These are phyloP conservation scores for Leishmania tropica DNA, from an alignment of 208 protist genomes.

Conservation along the genomic window DNA sequence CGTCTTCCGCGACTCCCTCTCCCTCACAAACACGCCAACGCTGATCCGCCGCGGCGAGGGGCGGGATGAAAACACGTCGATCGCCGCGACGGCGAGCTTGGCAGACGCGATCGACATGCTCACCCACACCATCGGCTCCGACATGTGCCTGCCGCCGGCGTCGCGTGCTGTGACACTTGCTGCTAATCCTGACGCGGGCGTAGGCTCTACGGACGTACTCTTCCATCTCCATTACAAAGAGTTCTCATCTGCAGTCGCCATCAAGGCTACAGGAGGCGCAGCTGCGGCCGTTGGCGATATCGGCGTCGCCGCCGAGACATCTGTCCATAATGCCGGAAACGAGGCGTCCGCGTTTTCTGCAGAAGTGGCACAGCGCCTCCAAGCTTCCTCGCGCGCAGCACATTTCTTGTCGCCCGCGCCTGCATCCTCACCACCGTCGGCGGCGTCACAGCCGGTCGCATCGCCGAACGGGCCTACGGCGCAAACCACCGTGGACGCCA, in stretches of 20 bases:
- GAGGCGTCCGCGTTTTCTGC: not conserved
- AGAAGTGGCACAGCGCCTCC: not conserved
- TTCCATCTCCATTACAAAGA: not conserved
- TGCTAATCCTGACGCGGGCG: not conserved
- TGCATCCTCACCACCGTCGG: not conserved
- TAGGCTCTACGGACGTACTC: not conserved
- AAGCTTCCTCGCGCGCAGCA: not conserved
- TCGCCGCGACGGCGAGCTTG: conserved; percentile 5
- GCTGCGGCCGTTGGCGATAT: too few relatives aligned
- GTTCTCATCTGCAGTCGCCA: not conserved
- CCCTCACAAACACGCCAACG: conserved; percentile 27
- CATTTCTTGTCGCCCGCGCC: not conserved
- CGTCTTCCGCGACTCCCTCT: conserved; percentile 24
- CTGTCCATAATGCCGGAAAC: too few relatives aligned
- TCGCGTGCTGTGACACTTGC: not conserved
- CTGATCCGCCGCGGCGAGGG: conserved; percentile 13
- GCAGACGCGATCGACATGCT: conserved; percentile 14
- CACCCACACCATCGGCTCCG: conserved; percentile 11
- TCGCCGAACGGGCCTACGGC: not conserved
- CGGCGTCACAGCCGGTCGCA: not conserved
- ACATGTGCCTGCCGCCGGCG: conserved; percentile 1
- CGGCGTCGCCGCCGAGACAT: not conserved
- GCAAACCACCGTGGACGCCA: too few relatives aligned
- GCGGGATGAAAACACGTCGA: conserved; percentile 21
- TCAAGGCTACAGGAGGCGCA: not conserved